Evolutionary conservation across 1,284 basidiomycete species (phyloP).

Genomic region (Sphagnurus paluster): DNA sequence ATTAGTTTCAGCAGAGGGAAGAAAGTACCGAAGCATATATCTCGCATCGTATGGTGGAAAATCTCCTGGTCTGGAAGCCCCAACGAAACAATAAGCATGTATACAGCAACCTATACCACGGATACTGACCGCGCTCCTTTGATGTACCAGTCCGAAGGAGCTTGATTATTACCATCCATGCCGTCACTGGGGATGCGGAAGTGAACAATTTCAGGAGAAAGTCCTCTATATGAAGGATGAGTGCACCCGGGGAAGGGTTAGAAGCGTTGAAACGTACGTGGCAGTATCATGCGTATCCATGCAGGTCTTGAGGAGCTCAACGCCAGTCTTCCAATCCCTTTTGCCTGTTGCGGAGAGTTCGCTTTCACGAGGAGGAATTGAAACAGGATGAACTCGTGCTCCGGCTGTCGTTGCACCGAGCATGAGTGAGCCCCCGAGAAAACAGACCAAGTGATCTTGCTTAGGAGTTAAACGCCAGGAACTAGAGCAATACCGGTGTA

Average conservation of each 20-base stretch:
- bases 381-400: conserved; percentile 45
- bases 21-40: conserved; percentile 77
- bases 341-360: conserved; percentile 57
- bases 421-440: conserved; percentile 90
- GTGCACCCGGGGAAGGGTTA: not conserved
- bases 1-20: conserved; percentile 1
- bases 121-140: conserved; percentile 61
- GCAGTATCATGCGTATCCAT: conserved; percentile 84
- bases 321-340: conserved; percentile 83
- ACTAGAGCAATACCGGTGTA: conserved; percentile 1
- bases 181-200: conserved; percentile 63
- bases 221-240: conserved; percentile 49
- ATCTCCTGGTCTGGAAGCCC: conserved; percentile 41
- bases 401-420: conserved; percentile 82
- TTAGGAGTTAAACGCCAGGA: conserved; percentile 76
- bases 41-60: conserved; percentile 76
- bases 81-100: not conserved
- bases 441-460: conserved; percentile 96
- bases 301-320: conserved; percentile 85
- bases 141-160: conserved; percentile 83
- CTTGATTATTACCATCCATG: conserved; percentile 36
- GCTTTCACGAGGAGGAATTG: conserved; percentile 57
- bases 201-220: conserved; percentile 84
- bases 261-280: conserved; percentile 57
- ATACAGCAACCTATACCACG: not conserved